A percentile compares a stretch with the other conserved stretches of the same genome.
phyloP scores from a whole-genome alignment of 345 rosid genomes.

The Abelmoschus esculentus region DNA sequence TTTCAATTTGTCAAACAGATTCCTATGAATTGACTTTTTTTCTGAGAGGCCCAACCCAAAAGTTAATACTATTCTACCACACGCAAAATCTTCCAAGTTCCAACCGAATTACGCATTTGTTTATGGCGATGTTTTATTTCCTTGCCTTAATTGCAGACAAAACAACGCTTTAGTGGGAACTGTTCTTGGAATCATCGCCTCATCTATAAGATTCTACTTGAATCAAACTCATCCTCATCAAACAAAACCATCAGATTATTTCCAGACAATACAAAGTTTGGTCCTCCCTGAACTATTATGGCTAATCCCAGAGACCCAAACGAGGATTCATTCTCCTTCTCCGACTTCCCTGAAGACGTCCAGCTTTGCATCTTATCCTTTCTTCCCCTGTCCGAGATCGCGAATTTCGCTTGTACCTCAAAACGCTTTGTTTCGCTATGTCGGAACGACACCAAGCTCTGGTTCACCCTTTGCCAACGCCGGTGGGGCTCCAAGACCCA shows the following conservation, averaged over 20 bases:
- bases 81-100: not conserved
- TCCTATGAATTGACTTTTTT: not conserved
- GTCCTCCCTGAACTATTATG: not conserved
- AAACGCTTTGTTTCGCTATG: slow-evolving; percentile 60
- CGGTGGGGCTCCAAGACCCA: slow-evolving; percentile 71
- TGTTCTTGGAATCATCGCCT: slow-evolving; percentile 12
- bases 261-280: slow-evolving; percentile 14
- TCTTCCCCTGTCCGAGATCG: slow-evolving; percentile 56
- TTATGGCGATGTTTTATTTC: not conserved
- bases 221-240: not conserved
- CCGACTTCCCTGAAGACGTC: slow-evolving; percentile 73
- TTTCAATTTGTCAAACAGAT: too few relatives aligned
- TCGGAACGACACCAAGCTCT: slow-evolving; percentile 48
- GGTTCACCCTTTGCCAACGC: slow-evolving; percentile 67
- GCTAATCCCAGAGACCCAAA: not conserved
- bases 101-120: not conserved
- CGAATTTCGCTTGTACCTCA: slow-evolving; percentile 73
- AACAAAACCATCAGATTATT: not conserved
- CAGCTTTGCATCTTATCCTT: slow-evolving; percentile 73
- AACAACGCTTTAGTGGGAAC: not conserved
- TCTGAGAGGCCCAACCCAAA: not conserved
- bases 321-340: slow-evolving; percentile 27
- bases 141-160: not conserved
- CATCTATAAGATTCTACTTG: slow-evolving; percentile 24
- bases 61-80: not conserved